phyloP scores from a whole-genome alignment of 73 alveolate genomes.

The Tetrahymena malaccensis region DNA sequence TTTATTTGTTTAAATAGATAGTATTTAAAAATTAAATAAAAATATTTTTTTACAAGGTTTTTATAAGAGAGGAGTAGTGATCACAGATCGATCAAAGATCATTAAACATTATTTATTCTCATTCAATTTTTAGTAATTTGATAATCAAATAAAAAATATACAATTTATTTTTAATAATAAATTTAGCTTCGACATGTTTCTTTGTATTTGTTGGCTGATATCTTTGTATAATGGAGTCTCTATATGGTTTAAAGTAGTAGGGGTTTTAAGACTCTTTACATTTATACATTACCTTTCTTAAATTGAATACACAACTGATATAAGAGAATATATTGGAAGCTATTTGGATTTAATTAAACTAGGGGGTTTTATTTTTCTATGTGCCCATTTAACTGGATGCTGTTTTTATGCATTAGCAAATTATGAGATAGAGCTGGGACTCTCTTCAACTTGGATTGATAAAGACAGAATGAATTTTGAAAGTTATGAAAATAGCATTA shows the following conservation, averaged over 20 bases:
- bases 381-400: neutral
- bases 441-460: neutral
- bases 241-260: neutral
- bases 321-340: neutral
- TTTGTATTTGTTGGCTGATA: neutral
- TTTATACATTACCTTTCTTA: neutral
- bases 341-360: neutral
- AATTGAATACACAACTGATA: neutral
- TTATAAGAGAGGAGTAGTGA: neutral
- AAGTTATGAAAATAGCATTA: neutral
- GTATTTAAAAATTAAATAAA: neutral
- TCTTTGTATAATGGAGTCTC: neutral
- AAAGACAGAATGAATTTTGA: neutral
- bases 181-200: neutral
- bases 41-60: neutral
- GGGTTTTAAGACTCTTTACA: neutral
- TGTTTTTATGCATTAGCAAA: neutral
- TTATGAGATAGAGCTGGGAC: neutral
- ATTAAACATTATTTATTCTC: neutral
- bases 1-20: too few species aligned
- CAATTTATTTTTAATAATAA: neutral
- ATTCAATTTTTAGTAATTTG: neutral
- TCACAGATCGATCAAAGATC: neutral
- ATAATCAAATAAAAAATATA: neutral
- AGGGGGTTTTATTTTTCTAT: neutral